Evolutionary conservation across 1,284 basidiomycete genomes (phyloP).

Genomic region (Phenoliferia sp.): DNA sequence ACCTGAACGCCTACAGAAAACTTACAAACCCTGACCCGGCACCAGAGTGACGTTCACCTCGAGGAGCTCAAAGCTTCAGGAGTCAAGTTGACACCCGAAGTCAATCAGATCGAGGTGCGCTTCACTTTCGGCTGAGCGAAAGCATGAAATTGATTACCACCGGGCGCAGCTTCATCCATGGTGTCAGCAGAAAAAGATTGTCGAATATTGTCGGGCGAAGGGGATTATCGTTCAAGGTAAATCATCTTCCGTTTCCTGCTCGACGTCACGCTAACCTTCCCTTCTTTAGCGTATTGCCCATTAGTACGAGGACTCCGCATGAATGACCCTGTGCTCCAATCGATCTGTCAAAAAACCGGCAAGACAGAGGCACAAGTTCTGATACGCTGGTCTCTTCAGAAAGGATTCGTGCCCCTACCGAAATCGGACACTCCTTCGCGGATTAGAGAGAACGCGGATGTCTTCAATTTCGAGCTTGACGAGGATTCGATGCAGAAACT

Average conservation of each 20-base stretch:
- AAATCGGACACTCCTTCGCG: conserved; percentile 53
- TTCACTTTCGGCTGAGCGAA: not conserved
- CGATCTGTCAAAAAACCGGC: conserved; percentile 56
- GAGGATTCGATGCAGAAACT: conserved; percentile 58
- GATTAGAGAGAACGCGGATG: conserved; percentile 61
- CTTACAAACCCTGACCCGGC: too few species aligned
- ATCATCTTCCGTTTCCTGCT: not conserved
- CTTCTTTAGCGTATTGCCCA: conserved; percentile 55
- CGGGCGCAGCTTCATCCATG: conserved; percentile 64
- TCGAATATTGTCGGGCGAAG: conserved; percentile 64
- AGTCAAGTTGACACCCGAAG: conserved; percentile 56
- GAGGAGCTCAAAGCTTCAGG: conserved; percentile 64
- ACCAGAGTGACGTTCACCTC: conserved; percentile 60
- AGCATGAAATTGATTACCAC: conserved; percentile 40
- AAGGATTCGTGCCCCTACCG: conserved; percentile 45
- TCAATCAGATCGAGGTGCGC: conserved; percentile 66
- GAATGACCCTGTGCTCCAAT: conserved; percentile 53
- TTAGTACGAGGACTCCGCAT: conserved; percentile 58
- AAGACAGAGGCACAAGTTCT: conserved; percentile 68
- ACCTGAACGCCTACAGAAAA: conserved; percentile 31
- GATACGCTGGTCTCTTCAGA: conserved; percentile 76
- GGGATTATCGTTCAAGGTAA: conserved; percentile 62
- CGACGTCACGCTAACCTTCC: not conserved
- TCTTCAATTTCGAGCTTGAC: conserved; percentile 66
- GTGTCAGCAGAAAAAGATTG: conserved; percentile 73